Conservation (phyloP, 305 asterid species). For the Solanum aculeatissimum region DNA sequence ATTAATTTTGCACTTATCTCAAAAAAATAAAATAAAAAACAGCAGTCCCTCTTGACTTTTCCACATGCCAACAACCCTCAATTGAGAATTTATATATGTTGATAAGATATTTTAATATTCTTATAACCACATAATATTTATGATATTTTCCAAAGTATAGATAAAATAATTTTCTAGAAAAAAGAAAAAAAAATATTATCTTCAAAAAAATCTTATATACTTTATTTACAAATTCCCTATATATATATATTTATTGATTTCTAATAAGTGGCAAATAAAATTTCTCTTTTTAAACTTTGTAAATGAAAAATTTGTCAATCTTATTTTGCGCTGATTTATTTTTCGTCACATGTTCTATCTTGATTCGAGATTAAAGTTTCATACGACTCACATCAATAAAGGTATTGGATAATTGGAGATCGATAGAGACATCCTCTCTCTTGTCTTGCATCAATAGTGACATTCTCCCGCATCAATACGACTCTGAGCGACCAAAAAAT, state of each 20-base stretch:
- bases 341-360: background rate
- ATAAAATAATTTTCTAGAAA: background rate
- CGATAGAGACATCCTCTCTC: background rate
- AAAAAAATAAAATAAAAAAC: background rate
- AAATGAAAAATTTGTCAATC: background rate
- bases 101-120: background rate
- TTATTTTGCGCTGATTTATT: background rate
- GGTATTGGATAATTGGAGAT: background rate
- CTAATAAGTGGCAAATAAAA: background rate
- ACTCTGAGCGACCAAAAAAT: background rate
- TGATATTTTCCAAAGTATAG: background rate
- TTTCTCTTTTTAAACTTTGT: background rate
- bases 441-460: background rate
- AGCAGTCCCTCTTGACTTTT: background rate
- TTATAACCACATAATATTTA: background rate
- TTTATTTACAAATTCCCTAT: background rate
- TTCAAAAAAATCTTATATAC: background rate
- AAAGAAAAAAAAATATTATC: background rate
- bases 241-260: background rate
- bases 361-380: background rate
- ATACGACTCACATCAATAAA: background rate
- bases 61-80: background rate
- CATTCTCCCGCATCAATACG: background rate
- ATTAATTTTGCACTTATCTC: background rate
- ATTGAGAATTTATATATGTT: background rate